Evolutionary conservation across 768 basidiomycete species (phyloP).

Genomic region (Filobasidium wieringae): DNA sequence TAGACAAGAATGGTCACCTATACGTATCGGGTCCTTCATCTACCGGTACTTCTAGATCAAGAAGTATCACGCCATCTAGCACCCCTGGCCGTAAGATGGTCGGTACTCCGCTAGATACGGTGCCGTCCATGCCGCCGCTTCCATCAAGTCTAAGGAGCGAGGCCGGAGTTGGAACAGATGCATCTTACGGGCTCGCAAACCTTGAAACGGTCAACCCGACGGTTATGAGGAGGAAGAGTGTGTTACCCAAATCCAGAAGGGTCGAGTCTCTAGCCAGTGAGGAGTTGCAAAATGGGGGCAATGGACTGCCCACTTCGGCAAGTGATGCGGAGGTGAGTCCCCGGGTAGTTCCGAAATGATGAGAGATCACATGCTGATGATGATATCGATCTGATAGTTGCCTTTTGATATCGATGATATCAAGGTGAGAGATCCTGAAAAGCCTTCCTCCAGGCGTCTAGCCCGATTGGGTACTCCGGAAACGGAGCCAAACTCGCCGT

Average conservation of each 20-base stretch:
- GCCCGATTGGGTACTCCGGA: neutral
- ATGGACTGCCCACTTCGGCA: too few relatives aligned
- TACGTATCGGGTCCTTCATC: neutral
- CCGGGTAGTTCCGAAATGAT: neutral
- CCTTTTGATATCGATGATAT: too few relatives aligned
- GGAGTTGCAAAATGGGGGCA: neutral
- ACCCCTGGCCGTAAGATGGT: neutral
- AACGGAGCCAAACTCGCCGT: neutral
- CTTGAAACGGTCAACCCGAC: neutral
- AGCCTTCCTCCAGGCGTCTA: neutral
- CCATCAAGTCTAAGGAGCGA: neutral
- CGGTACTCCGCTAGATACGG: neutral
- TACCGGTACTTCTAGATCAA: neutral
- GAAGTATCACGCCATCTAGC: slow-evolving; percentile 3
- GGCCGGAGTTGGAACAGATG: slow-evolving; percentile 16
- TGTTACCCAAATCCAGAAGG: slow-evolving; percentile 18
- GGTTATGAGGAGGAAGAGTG: slow-evolving; percentile 19
- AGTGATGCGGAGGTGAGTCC: neutral
- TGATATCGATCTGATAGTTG: too few relatives aligned
- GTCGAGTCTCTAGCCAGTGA: neutral
- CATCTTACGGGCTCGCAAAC: neutral
- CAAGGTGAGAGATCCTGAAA: neutral
- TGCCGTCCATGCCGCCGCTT: neutral
- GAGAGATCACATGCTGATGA: neutral
- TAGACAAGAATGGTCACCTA: neutral